These are phyloP conservation scores for Cryptococcus amylolentus DNA, from an alignment of 1,284 basidiomycete species.

Conservation along the genomic window DNA sequence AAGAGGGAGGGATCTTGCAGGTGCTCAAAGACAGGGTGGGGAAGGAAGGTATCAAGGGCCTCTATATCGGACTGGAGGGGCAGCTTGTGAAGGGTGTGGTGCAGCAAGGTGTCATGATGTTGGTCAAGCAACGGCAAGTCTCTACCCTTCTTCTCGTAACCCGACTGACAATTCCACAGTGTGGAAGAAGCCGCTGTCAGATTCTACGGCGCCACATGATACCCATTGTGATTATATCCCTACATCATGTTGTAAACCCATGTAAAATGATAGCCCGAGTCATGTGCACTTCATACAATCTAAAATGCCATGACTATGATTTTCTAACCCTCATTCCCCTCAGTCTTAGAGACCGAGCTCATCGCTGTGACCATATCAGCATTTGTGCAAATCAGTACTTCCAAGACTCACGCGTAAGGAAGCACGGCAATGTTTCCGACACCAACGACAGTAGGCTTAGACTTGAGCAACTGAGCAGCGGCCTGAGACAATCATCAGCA, in stretches of 20 bases:
- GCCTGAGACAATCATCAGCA: constrained; percentile 23
- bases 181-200: constrained; percentile 26
- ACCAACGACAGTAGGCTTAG: constrained; percentile 79
- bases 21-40: constrained; percentile 54
- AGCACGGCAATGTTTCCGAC: constrained; percentile 72
- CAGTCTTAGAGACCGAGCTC: constrained; percentile 69
- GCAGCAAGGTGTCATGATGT: constrained; percentile 47
- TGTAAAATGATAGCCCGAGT: background rate
- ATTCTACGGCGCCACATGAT: constrained; percentile 14
- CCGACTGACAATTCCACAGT: constrained; percentile 7
- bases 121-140: constrained; percentile 47
- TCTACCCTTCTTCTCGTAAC: no score
- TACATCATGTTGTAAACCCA: constrained; percentile 2
- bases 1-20: constrained; percentile 11
- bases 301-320: constrained; percentile 4
- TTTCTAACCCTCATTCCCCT: constrained; percentile 5
- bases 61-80: constrained; percentile 71
- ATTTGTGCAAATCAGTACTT: background rate
- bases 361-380: constrained; percentile 51
- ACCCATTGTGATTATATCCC: background rate
- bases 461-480: constrained; percentile 46
- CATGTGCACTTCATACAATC: constrained; percentile 5
- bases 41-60: constrained; percentile 68
- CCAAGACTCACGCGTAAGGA: constrained; percentile 60
- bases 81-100: constrained; percentile 79